These are phyloP conservation scores for Chaetomiaceae sp. DNA, from an alignment of 2,329 filamentous ascomycete genomes.

Conservation along the genomic window DNA sequence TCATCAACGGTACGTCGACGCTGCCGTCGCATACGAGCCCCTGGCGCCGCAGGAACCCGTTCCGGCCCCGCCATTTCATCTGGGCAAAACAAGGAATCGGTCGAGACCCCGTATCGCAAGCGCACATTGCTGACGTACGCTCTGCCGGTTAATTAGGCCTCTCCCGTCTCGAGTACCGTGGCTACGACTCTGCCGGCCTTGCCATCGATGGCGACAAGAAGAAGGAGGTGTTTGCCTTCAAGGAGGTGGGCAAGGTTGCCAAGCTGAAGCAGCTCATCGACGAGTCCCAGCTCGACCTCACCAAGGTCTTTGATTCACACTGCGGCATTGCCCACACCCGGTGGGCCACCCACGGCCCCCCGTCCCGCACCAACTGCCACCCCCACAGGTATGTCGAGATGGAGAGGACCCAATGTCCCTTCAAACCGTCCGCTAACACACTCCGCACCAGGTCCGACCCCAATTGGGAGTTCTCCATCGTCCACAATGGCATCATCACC, in stretches of 20 bases:
- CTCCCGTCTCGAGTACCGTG: slow-evolving; percentile 93
- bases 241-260: slow-evolving; percentile 98
- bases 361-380: slow-evolving; percentile 94
- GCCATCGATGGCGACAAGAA: slow-evolving; percentile 98
- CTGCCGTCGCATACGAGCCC: background rate
- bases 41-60: slow-evolving; percentile 6
- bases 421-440: slow-evolving; percentile 20
- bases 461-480: slow-evolving; percentile 92
- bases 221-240: slow-evolving; percentile 95
- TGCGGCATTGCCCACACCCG: slow-evolving; percentile 97
- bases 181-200: slow-evolving; percentile 95
- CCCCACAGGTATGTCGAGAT: slow-evolving; percentile 75
- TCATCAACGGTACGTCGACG: slow-evolving; percentile 77
- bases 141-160: slow-evolving; percentile 57
- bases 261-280: slow-evolving; percentile 93
- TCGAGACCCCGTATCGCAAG: slow-evolving; percentile 7
- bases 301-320: slow-evolving; percentile 95
- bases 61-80: slow-evolving; percentile 12
- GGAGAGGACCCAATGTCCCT: background rate
- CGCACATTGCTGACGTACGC: slow-evolving; percentile 18
- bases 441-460: slow-evolving; percentile 71
- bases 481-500: slow-evolving; percentile 99
- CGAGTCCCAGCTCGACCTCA: slow-evolving; percentile 74
- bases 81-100: slow-evolving; percentile 1
- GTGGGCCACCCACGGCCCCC: slow-evolving; percentile 96